Evolutionary conservation across 352 stramenopile genomes (phyloP), one percentile per base, ranked within the genome.

Genomic region (Phytophthora megakarya): DNA sequence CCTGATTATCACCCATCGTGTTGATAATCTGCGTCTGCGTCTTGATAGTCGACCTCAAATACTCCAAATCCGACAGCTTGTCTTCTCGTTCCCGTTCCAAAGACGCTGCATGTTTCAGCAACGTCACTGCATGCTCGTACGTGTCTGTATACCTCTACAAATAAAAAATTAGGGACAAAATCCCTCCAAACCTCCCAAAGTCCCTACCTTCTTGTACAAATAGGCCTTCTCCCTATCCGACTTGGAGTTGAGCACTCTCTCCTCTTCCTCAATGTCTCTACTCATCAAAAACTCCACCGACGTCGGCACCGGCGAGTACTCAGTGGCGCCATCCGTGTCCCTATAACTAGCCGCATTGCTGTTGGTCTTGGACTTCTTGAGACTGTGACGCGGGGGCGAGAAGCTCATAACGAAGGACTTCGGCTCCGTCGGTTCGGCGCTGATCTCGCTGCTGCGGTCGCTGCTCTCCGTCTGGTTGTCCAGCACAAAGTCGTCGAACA

Each of bases 131-230:
- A 25, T 89, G 68, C 40, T 81, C 81, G 32, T 90, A 91, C 42
- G 73, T 84, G 26, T 93, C 84, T 15, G 79, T 81, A 51, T 91
- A 93, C 18, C 77, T 75, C 81, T 92, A 44, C 13, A 35, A 10
- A 40, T 32, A 5, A 40, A 61, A 8, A 18, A 44, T 39, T 11
- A 54, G 16, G n/a, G n/a, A n/a, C 22, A n/a, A 13, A 25, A 38
- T 12, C n/a, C 32, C 32, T n/a, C 4, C 12, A 48, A 22, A 0
- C 15, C 16, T 32, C 13, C 6, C 13, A 18, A 16, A n/a, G n/a
- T 35, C 30, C 60, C 11, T 44, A 90, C 82, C 71, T 89, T 89
- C 42, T 93, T 91, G 80, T 89, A 93, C 39, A 93, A 58, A 45
- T 75, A 88, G 19, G 79, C 79, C 15, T 76, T 75, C 33, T 90